Evolutionary conservation across 306 rosid species (phyloP), one percentile per base, ranked within the genome.

Genomic region (Rosa persica): DNA sequence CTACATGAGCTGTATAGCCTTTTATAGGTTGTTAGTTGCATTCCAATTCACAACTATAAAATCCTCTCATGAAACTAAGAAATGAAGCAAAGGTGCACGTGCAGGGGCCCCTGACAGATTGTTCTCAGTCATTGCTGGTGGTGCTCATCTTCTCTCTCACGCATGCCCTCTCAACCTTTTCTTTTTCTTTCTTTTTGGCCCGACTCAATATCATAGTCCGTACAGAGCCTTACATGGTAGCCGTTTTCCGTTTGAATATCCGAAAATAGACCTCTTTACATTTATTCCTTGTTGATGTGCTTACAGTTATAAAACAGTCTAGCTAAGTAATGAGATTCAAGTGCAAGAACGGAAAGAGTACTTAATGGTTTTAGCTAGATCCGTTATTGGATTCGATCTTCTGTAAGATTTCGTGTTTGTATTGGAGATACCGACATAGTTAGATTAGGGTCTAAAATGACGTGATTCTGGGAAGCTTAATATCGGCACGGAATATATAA

Each of bases 51-150:
- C 44, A 65, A 65, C 2, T 16, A 65, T 36, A 65, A 36, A 34
- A 30, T 12, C 5, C 44, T 65, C 23, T 65, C 69, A 65, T 65
- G 46, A 65, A 36, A 65, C 23, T 36, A 16, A 65, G 46, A 17
- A 64, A 5, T 36, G 70, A 65, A 65, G 46, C 70, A 65, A 65
- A 65, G 70, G 4, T 19, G 70, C 70, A 66, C 70, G 70, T 66
- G 70, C 25, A 66, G 46, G 70, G 47, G 13, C 70, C 46, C 70
- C 70, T 66, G 70, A 66, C 70, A 36, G 47, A 66, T 66, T 38
- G 46, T 66, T 10, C 22, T 19, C 44, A 66, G 70, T 66, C 70
- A 66, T 66, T 66, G 70, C 70, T 65, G 46, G 23, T 62, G 68
- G 42, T 65, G 70, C 12, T 65, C 42, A 23, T 62, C 67, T 62